Base-by-base conservation (phyloP, 257 asterid species). In the Solanum medicagineum region DNA sequence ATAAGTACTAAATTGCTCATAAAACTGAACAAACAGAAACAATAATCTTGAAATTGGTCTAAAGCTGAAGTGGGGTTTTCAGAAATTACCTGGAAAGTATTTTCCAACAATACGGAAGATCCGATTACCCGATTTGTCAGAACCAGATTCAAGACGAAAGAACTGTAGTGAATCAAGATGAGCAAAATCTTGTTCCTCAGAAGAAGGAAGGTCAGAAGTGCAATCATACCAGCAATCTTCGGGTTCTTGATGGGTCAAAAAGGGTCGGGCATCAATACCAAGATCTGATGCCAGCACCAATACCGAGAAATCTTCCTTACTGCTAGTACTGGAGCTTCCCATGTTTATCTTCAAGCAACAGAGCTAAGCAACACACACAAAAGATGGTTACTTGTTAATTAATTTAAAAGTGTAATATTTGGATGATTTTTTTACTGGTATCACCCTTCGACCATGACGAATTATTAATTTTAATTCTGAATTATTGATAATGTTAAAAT, bases 261-360 rank as follows among this genome's bases (percentile, higher is more conserved):
- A 94, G 1, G 99, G 97, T 8, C 95, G 93, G 75, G 93, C 98
- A 84, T 96, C 97, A 60, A 95, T 45, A 65, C 99, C 98, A 10
- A 95, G 94, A 90, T 96, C 99, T 88, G 99, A 94, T 22, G 98
- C 99, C 87, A 96, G 84, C 7, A 95, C 99, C 89, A 96, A 45
- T 85, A 96, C 98, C 17, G 99, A 93, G 88, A 96, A 95, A 22
- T 93, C 92, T 1, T 92, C 94, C 74, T 95, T 57, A 8, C 92
- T 85, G 94, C 36, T 59, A 12, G 26, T 20, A 75, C 84, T 83
- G 26, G 90, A 89, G 60, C 68, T 55, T n/a, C 86, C 89, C 90
- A 29, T 51, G 8, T 77, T 16, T 17, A 77, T 77, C 83, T 51
- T 7, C 24, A 75, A 36, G 7, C 24, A 2, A 3, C 8, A 8